Evolutionary conservation across 805 yeast genomes (phyloP).

Genomic region (Lachancea dasiensis): DNA sequence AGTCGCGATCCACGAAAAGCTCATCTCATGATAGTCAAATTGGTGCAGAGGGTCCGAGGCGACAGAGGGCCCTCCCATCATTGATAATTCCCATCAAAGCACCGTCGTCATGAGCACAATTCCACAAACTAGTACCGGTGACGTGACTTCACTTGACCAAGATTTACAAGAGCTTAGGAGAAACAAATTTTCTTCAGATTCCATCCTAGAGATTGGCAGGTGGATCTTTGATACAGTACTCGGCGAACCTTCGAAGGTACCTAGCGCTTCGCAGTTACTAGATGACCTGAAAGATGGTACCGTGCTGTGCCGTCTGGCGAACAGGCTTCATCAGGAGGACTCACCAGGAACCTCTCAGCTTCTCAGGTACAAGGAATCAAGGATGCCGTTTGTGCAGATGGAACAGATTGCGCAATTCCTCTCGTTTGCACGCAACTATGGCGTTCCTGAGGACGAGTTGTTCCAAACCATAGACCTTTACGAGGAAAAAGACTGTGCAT

Average conservation of each 20-base stretch:
- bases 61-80: no score
- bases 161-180: slow-evolving; percentile 48
- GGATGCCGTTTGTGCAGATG: slow-evolving; percentile 76
- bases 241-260: slow-evolving; percentile 22
- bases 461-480: slow-evolving; percentile 74
- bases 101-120: background rate
- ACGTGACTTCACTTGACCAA: slow-evolving; percentile 57
- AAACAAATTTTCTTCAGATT: slow-evolving; percentile 42
- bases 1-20: no score
- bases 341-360: slow-evolving; percentile 27
- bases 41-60: no score
- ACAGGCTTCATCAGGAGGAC: slow-evolving; percentile 36
- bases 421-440: slow-evolving; percentile 51
- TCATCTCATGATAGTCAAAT: no score
- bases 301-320: slow-evolving; percentile 39
- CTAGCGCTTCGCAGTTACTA: slow-evolving; percentile 40
- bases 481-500: slow-evolving; percentile 71
- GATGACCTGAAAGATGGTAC: slow-evolving; percentile 58
- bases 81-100: no score
- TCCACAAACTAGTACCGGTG: slow-evolving; percentile 20
- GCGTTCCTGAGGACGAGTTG: slow-evolving; percentile 75
- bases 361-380: slow-evolving; percentile 49
- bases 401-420: slow-evolving; percentile 75
- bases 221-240: slow-evolving; percentile 49
- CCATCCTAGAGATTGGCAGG: slow-evolving; percentile 38